A percentile compares a stretch with the other conserved stretches of the same genome.
Conservation (phyloP, 108 stramenopile species). For the Skeletonema menzelii region DNA sequence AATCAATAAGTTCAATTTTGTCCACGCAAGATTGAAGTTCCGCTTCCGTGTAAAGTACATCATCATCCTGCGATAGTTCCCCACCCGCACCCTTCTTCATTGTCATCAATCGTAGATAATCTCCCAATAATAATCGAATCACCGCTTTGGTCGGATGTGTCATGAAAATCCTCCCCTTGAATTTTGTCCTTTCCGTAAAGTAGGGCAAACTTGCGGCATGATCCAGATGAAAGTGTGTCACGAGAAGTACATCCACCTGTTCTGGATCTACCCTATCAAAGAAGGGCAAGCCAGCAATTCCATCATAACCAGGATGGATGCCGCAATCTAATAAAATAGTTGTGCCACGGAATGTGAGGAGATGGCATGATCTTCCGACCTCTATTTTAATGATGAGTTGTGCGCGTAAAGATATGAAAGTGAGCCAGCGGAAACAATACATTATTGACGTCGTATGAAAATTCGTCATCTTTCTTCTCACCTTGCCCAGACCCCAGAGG, state of each 20-base stretch:
- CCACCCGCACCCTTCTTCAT: conserved; percentile 56
- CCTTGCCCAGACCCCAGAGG: conserved; percentile 57
- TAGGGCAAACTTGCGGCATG: conserved; percentile 97
- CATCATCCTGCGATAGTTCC: conserved; percentile 57
- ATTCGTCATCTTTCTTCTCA: neutral
- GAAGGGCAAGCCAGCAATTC: conserved; percentile 89
- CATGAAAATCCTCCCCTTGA: conserved; percentile 95
- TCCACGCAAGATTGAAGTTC: conserved; percentile 92
- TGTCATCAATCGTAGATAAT: conserved; percentile 86
- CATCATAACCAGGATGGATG: conserved; percentile 97
- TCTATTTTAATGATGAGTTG: conserved; percentile 45
- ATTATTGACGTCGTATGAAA: too few relatives aligned
- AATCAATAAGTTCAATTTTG: conserved; percentile 95
- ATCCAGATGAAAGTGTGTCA: conserved; percentile 98
- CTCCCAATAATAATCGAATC: conserved; percentile 87
- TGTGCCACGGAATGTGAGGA: conserved; percentile 94
- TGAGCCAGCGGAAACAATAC: too few relatives aligned
- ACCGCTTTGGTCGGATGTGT: conserved; percentile 99
- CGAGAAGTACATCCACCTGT: conserved; percentile 85
- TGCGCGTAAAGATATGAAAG: too few relatives aligned
- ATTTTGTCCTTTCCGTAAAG: conserved; percentile 97
- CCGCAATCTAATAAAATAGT: conserved; percentile 97
- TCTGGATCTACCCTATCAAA: conserved; percentile 89
- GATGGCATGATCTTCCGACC: conserved; percentile 97
- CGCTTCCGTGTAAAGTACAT: conserved; percentile 90